Base-by-base conservation (phyloP, 805 yeast species). In the Debaryomyces castellii region DNA sequence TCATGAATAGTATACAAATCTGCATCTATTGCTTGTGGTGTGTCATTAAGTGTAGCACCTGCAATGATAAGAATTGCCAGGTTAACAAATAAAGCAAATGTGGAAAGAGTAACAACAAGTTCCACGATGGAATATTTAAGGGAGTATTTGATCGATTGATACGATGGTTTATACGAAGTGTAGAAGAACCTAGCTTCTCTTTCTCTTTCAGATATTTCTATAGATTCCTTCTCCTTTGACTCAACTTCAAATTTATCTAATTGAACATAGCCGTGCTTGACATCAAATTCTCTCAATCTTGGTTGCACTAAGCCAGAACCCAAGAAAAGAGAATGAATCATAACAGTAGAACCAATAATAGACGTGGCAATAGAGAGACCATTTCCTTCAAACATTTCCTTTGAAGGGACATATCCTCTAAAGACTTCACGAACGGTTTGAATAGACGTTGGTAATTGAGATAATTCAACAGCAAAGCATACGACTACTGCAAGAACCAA, bases 51-150 rank as follows among this genome's bases (percentile, higher is more conserved):
- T 0, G 96, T 81, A 2, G 91, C 78, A 18, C 95, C 96, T 0
- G 96, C 80, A 11, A 90, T 87, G 41, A 91, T 80, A 43, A 90
- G 67, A 46, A 90, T 90, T 1, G 96, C 83, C 37, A 89, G 78
- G 60, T 91, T 91, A 50, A 90, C 92, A 63, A 91, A 90, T 2
- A 91, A 66, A 0, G 97, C 97, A 55, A 91, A 75, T 0, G 94
- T 79, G 52, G 86, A 80, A 23, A 91, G 72, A 0, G 96, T 84
- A 6, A 86, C 51, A 0, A 80, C 74, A 44, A 89, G 70, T 60
- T 91, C 97, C 40, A 76, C 64, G 47, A 87, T 80, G 1, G 96
- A 86, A 60, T 80, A 87, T 44, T 78, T 80, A 64, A 87, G 70
- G 11, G 91, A 83, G 58, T 86, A 84, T 18, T 73, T 72, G 50